phyloP scores from a whole-genome alignment of 2,329 filamentous ascomycete species.

The Xylariaceae sp. region DNA sequence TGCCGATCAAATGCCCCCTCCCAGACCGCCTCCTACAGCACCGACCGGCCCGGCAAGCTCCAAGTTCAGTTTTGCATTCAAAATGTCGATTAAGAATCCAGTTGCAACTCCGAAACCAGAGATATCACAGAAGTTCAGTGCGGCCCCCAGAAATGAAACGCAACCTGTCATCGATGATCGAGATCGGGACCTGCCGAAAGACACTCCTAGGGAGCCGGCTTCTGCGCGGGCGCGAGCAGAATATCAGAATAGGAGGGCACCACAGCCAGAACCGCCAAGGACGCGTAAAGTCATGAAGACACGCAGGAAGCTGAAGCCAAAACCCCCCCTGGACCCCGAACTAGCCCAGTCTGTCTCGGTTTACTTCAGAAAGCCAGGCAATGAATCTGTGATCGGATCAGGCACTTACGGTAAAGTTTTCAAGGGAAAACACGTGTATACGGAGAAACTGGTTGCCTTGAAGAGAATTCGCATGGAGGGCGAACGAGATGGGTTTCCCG shows the following conservation, averaged over 20 bases:
- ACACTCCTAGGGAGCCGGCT: conserved; percentile 31
- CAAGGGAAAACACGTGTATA: conserved; percentile 91
- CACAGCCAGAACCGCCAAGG: conserved; percentile 40
- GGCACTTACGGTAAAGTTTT: conserved; percentile 96
- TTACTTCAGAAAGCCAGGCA: conserved; percentile 92
- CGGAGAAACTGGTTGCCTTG: conserved; percentile 72
- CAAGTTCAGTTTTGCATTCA: conserved; percentile 93
- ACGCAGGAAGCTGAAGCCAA: conserved; percentile 64
- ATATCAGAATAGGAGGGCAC: conserved; percentile 27
- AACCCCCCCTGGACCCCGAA: conserved; percentile 65
- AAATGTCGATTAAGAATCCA: conserved; percentile 59
- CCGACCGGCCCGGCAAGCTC: conserved; percentile 52
- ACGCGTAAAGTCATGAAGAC: conserved; percentile 62
- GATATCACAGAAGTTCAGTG: conserved; percentile 65
- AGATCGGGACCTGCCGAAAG: conserved; percentile 30
- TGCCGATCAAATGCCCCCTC: conserved; percentile 49
- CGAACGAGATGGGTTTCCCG: conserved; percentile 83
- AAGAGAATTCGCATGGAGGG: conserved; percentile 94
- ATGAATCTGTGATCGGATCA: conserved; percentile 92
- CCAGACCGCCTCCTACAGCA: conserved; percentile 44
- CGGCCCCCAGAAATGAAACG: conserved; percentile 47
- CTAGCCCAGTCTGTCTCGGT: conserved; percentile 78
- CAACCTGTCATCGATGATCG: conserved; percentile 36
- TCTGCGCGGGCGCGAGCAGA: conserved; percentile 31
- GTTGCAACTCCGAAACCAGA: conserved; percentile 57